Evolutionary conservation across 1,139 yeast species (phyloP), one percentile per base, ranked within the genome.

Genomic region (Pichia sp.): DNA sequence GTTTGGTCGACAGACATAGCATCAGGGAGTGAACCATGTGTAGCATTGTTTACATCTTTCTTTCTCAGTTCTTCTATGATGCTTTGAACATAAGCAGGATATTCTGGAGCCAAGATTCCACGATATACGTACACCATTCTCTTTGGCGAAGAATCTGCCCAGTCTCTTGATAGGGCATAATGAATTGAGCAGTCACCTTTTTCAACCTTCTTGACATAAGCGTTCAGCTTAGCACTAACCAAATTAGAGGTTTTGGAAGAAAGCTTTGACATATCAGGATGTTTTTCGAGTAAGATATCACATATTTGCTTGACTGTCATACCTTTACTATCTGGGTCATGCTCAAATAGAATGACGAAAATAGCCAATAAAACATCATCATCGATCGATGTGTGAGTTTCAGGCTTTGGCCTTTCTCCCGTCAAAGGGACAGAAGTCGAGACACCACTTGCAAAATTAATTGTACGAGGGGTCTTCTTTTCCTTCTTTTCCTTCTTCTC

Each of bases 101-200:
- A 87, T 66, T 86, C 90, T 15, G 82, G 77, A 34, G 93, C 81
- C 59, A 87, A 74, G 46, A 85, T 72, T 41, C 95, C 95, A 64
- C 93, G 81, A 70, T 87, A 87, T 50, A 86, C 90, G 65, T 87
- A 87, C 41, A 87, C 90, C 95, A 87, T 87, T 74, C 95, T 78
- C 65, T 87, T 85, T 49, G 95, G 95, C 5, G 89, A 83, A 15
- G 92, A 89, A 68, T 85, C 92, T 3, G 93, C 92, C 95, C 95
- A 87, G 68, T 87, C 93, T 71, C 95, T 78, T 2, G 90, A 84
- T 52, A 87, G 72, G 26, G 93, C 90, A 67, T 87, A 87, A 57
- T 79, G 79, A 64, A 87, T 75, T 50, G 81, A 78, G 59, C 82
- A 76, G 67, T 87, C 95, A 60, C 93, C 93, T 62, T 76, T 80